Evolutionary conservation across 495 filamentous ascomycete genomes (phyloP).

Genomic region (Penicillium arizonense): DNA sequence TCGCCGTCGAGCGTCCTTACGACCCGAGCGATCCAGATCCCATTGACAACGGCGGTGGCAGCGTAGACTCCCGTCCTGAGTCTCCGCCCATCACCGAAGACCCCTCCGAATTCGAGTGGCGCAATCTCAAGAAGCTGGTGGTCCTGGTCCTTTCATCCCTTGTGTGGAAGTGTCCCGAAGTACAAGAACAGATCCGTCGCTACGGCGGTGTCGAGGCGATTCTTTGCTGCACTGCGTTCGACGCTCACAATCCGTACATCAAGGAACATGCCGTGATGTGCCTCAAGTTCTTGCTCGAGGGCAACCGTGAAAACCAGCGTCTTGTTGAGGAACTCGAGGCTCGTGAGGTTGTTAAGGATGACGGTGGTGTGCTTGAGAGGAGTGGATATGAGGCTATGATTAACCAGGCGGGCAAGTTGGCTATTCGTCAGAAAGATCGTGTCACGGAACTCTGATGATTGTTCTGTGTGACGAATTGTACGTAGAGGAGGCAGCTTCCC

Average conservation of each 20-base stretch:
- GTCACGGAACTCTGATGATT: constrained; percentile 1
- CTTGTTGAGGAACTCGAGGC: constrained; percentile 67
- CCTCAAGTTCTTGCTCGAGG: constrained; percentile 84
- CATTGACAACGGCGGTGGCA: constrained; percentile 34
- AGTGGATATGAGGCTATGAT: constrained; percentile 55
- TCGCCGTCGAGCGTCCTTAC: constrained; percentile 57
- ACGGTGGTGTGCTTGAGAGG: constrained; percentile 46
- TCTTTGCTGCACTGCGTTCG: constrained; percentile 81
- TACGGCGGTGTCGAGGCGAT: constrained; percentile 80
- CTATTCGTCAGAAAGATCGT: constrained; percentile 35
- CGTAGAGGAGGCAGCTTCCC: neutral
- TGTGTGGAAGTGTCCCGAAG: constrained; percentile 72
- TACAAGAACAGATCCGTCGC: constrained; percentile 81
- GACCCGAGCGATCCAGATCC: constrained; percentile 51
- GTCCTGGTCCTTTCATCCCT: constrained; percentile 83
- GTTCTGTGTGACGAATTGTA: neutral
- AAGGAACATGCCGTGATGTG: constrained; percentile 90
- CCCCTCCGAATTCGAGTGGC: constrained; percentile 87
- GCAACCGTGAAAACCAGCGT: constrained; percentile 73
- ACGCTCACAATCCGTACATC: constrained; percentile 86
- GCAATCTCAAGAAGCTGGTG: constrained; percentile 87
- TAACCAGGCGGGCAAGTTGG: constrained; percentile 50
- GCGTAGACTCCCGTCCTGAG: constrained; percentile 49
- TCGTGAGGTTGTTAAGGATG: constrained; percentile 47
- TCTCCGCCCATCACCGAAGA: constrained; percentile 70